A percentile compares a stretch with the other conserved stretches of the same genome.
Conservation (phyloP, 2,329 filamentous ascomycete species). For the Dichotomopilus funicola region DNA sequence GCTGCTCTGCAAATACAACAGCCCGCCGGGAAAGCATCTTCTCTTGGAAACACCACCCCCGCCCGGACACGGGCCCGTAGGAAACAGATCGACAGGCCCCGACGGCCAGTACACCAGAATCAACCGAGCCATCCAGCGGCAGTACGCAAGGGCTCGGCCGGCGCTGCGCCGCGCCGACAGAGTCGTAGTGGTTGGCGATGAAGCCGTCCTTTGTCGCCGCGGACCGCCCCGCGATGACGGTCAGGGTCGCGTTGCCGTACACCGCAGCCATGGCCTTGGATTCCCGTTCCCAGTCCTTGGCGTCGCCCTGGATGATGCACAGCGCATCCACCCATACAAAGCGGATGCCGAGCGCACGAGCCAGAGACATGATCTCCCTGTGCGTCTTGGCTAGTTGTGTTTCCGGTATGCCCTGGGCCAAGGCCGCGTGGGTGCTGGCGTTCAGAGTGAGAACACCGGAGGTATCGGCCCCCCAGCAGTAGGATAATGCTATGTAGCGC, state of each 20-base stretch:
- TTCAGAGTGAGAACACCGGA: not conserved
- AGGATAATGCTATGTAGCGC: not conserved
- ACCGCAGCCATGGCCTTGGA: not conserved
- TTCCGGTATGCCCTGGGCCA: not conserved
- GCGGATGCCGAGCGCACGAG: not conserved
- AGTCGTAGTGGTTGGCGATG: not conserved
- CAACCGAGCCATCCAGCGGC: not conserved
- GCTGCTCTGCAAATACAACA: not conserved
- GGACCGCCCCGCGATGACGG: not conserved
- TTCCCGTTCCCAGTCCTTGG: constrained; percentile 18
- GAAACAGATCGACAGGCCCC: not conserved
- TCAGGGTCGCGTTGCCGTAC: not conserved
- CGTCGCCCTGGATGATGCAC: not conserved
- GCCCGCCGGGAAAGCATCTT: not conserved
- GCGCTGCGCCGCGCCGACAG: not conserved
- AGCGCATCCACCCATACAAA: not conserved
- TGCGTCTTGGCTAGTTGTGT: not conserved
- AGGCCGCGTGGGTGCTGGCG: not conserved
- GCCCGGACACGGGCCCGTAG: not conserved
- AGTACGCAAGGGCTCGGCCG: not conserved
- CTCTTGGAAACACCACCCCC: not conserved
- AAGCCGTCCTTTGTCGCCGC: not conserved
- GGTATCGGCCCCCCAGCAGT: not conserved
- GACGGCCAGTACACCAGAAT: not conserved
- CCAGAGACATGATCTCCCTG: not conserved